Base-by-base conservation (phyloP, 1,284 basidiomycete genomes). In the Irpex sp. region DNA sequence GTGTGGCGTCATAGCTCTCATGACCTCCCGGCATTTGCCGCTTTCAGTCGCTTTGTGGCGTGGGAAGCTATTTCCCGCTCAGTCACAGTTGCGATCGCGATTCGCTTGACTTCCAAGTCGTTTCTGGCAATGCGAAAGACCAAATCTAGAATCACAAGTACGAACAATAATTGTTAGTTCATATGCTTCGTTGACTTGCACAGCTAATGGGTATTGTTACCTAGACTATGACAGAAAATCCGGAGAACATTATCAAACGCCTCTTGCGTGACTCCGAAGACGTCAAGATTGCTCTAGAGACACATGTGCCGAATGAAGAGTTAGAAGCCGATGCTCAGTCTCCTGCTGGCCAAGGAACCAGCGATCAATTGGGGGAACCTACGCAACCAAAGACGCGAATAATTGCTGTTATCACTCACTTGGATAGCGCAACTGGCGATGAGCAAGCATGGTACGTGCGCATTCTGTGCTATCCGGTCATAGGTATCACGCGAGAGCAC, bases 401-500 rank as follows among this genome's bases (percentile, higher is more conserved):
- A 51, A 67, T 80, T 15, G 77, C 73, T 0, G 72, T 80, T 11
- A 70, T 79, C 15, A 68, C 72, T 4, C 77, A 79, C 62, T 68
- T 69, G 38, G 70, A 77, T 51, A 65, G 68, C 26, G 62, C 62
- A 11, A 68, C 69, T 58, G 72, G 67, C 4, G 69, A 69, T 51
- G 78, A 79, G 64, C 76, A 78, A 67, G 79, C 77, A 64, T 78
- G 78, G 78, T 79, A 65, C 67, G 70, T 68, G 31, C 44, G 17
- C 8, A 51, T 51, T 19, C 17, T 7, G n/a, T 51, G 6, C 6
- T 51, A 19, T 51, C 48, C n/a, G 7, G 11, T 15, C 13, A 6
- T 17, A 9, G 48, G 3, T 2, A n/a, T 44, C 40, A 15, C 15
- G 40, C 40, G 40, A 44, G 40, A 44, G 26, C 26, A 26, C 26